These are phyloP conservation scores for Macrophomina tecta DNA, from an alignment of 2,329 filamentous ascomycete species.

Conservation along the genomic window DNA sequence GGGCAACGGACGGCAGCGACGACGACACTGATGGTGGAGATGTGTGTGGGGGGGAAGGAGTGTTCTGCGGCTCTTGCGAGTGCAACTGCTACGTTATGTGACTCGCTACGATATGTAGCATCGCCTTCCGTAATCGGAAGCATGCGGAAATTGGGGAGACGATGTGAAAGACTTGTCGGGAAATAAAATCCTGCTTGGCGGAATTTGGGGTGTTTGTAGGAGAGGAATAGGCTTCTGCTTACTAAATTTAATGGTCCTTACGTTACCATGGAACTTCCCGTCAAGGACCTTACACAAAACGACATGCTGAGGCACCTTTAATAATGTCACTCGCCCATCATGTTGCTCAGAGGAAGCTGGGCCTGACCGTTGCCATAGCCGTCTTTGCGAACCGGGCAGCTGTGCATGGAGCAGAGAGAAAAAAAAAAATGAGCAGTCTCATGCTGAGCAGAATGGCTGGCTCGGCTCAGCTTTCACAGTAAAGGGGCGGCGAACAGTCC, in stretches of 20 bases:
- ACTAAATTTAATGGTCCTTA: not conserved
- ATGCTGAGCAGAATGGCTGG: not conserved
- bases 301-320: not conserved
- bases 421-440: constrained; percentile 17
- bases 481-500: constrained; percentile 1
- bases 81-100: constrained; percentile 15
- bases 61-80: not conserved
- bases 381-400: not conserved
- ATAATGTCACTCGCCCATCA: not conserved
- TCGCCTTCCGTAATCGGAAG: not conserved
- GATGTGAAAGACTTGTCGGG: not conserved
- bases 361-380: not conserved
- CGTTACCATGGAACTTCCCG: not conserved
- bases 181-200: not conserved
- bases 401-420: not conserved
- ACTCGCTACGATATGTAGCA: constrained; percentile 3
- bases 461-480: constrained; percentile 6
- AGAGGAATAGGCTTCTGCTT: constrained; percentile 16
- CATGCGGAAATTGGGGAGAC: not conserved
- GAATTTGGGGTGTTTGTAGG: not conserved
- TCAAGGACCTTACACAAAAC: not conserved
- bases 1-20: not conserved
- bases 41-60: not conserved
- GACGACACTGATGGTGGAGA: not conserved
- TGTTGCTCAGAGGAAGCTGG: not conserved